phyloP scores from a whole-genome alignment of 2,329 filamentous ascomycete species.

The Fusarium sp. region DNA sequence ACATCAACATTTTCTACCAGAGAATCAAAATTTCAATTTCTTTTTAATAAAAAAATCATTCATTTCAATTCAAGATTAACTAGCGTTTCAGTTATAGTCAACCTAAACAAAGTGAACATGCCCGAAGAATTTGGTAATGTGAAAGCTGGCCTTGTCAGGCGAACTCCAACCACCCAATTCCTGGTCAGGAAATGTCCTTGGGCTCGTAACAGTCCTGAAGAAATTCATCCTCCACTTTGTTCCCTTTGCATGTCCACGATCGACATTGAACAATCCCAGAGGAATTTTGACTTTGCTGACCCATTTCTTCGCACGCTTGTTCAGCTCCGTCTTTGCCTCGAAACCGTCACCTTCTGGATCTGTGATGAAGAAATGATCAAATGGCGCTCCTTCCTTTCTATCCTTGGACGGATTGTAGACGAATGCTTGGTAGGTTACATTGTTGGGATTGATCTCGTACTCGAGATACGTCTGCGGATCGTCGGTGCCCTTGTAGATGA shows the following conservation, averaged over 20 bases:
- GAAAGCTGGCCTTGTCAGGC: slow-evolving; percentile 61
- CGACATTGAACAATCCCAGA: slow-evolving; percentile 64
- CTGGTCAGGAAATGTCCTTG: slow-evolving; percentile 60
- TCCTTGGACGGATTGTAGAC: slow-evolving; percentile 65
- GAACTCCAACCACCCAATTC: slow-evolving; percentile 61
- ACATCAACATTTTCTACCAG: background rate
- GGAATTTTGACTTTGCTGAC: slow-evolving; percentile 58
- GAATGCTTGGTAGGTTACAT: slow-evolving; percentile 64
- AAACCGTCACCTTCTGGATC: slow-evolving; percentile 59
- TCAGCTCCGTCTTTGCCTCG: slow-evolving; percentile 56
- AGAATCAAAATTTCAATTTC: background rate
- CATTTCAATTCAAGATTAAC: background rate
- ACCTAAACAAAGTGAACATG: slow-evolving; percentile 55
- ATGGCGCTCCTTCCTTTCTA: slow-evolving; percentile 56
- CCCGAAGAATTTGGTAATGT: slow-evolving; percentile 62
- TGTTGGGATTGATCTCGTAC: slow-evolving; percentile 65
- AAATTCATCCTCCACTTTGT: slow-evolving; percentile 67
- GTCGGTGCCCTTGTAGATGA: slow-evolving; percentile 60
- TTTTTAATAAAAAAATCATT: background rate
- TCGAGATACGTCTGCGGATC: slow-evolving; percentile 65
- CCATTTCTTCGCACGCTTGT: slow-evolving; percentile 56
- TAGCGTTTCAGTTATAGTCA: background rate
- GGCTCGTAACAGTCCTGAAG: slow-evolving; percentile 61
- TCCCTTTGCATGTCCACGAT: slow-evolving; percentile 57
- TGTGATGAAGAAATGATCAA: slow-evolving; percentile 60